phyloP scores from a whole-genome alignment of 495 filamentous ascomycete genomes.

The Parmelia sp. region DNA sequence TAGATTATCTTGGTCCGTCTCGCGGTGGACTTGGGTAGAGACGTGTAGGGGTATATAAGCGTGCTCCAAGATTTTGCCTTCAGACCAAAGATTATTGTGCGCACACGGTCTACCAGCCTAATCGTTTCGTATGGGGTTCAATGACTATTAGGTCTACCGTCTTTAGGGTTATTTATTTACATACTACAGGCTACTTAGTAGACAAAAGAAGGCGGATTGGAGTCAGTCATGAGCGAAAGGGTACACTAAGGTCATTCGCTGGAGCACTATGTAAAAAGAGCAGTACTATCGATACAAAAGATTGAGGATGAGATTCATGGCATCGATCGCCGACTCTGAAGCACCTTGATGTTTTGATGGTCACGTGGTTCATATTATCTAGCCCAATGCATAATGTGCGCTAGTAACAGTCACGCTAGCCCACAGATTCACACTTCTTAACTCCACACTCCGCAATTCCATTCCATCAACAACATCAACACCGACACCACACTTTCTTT shows the following conservation, averaged over 20 bases:
- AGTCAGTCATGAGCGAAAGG: background rate
- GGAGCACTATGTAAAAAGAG: background rate
- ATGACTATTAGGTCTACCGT: background rate
- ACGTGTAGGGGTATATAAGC: background rate
- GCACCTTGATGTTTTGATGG: too few species aligned
- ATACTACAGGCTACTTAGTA: background rate
- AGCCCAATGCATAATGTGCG: background rate
- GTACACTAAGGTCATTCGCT: background rate
- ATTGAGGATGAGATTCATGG: too few species aligned
- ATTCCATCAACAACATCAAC: background rate
- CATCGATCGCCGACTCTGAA: too few species aligned
- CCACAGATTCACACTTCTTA: background rate
- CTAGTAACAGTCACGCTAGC: background rate
- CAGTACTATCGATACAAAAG: too few species aligned
- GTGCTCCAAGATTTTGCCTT: background rate
- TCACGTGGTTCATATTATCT: too few species aligned
- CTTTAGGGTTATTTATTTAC: background rate
- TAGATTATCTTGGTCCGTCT: background rate
- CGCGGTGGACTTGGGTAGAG: background rate
- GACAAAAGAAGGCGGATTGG: background rate
- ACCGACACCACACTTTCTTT: background rate
- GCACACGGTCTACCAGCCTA: background rate
- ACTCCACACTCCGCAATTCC: background rate
- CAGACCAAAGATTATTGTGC: background rate
- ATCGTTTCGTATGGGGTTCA: background rate